Evolutionary conservation across 129 eudicot genomes (phyloP).

Genomic region (Arctium lappa): DNA sequence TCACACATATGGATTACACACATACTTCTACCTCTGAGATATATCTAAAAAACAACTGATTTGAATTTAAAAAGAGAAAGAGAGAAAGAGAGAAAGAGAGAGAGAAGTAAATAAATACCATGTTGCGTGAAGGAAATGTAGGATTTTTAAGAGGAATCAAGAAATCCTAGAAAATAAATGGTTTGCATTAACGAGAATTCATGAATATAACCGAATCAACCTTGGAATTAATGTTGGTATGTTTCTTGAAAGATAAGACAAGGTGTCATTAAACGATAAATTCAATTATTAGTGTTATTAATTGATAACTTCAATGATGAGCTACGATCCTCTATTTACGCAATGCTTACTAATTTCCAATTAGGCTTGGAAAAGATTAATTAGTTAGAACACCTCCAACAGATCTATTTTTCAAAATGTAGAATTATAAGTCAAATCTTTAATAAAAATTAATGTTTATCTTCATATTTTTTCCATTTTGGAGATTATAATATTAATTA

Average conservation of each 20-base stretch:
- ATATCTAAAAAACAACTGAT: not conserved
- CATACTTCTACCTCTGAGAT: not conserved
- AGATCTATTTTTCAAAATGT: no score
- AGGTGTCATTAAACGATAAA: constrained; percentile 13
- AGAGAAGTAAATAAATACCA: not conserved
- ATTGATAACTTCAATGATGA: not conserved
- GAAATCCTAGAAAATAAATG: not conserved
- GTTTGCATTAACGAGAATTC: not conserved
- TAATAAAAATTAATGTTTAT: no score
- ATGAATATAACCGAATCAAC: constrained; percentile 26
- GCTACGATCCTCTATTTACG: not conserved
- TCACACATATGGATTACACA: no score
- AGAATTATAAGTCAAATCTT: no score
- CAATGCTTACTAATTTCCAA: not conserved
- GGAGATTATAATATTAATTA: no score
- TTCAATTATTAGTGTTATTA: constrained; percentile 22
- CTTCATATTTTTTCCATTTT: no score
- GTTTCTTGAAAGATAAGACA: constrained; percentile 27
- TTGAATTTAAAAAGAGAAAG: not conserved
- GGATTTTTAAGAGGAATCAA: not conserved
- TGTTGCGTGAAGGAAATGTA: not conserved
- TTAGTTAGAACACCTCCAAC: no score
- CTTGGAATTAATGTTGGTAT: constrained; percentile 34
- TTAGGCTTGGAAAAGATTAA: no score
- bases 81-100: not conserved